Conservation (phyloP, 1,284 basidiomycete species). For the Cerioporus squamosus region DNA sequence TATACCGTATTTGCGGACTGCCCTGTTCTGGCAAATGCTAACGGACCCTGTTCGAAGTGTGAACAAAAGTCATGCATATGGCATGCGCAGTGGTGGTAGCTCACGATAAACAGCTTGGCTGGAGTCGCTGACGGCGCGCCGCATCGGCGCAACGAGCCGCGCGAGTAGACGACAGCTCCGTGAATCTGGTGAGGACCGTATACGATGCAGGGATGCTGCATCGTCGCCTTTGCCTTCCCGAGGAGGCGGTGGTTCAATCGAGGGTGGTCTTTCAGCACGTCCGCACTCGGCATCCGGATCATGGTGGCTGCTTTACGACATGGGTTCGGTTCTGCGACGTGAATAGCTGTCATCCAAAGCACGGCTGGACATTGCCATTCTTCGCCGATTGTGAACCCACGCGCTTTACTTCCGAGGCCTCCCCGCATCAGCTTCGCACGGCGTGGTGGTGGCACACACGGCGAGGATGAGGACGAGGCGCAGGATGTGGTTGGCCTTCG, state of each 20-base stretch:
- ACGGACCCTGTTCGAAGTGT: background rate
- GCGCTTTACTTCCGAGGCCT: constrained; percentile 10
- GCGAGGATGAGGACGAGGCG: background rate
- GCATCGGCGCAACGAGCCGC: too few species aligned
- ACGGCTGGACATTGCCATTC: background rate
- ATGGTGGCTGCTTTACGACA: constrained; percentile 5
- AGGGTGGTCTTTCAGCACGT: background rate
- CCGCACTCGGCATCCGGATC: background rate
- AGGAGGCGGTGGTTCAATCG: background rate
- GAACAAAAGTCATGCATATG: background rate
- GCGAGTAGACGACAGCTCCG: background rate
- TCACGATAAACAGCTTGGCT: background rate
- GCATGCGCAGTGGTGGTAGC: background rate
- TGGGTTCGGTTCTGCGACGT: background rate
- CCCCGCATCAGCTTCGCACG: background rate
- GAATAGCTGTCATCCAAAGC: background rate
- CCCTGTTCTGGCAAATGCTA: background rate
- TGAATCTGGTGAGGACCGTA: constrained; percentile 2
- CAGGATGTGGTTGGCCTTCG: background rate
- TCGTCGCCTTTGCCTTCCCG: background rate
- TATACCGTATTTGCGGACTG: background rate
- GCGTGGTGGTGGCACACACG: background rate
- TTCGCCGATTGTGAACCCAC: constrained; percentile 1
- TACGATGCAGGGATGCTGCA: constrained; percentile 2
- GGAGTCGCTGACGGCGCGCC: too few species aligned